Conservation (phyloP, 352 stramenopile genomes). For the Globisporangium camurandrum region DNA sequence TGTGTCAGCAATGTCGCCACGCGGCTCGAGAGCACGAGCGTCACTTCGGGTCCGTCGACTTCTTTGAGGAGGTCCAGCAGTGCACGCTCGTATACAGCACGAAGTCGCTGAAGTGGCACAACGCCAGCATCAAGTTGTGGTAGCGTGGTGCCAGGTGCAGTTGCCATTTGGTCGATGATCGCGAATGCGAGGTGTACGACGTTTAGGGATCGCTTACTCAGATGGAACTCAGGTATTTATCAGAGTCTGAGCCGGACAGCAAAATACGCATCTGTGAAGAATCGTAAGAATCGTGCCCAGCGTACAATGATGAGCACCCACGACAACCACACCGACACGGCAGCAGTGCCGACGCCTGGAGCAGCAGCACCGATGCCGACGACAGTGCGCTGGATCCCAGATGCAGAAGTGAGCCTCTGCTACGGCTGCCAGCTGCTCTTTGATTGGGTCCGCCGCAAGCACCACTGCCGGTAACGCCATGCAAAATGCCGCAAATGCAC, state of each 20-base stretch:
- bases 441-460: constrained; percentile 84
- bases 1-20: constrained; percentile 52
- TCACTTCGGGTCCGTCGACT: constrained; percentile 24
- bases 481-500: background rate
- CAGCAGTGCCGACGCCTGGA: background rate
- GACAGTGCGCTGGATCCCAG: constrained; percentile 79
- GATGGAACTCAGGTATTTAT: no score
- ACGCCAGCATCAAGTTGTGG: constrained; percentile 5
- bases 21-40: constrained; percentile 47
- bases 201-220: no score
- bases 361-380: constrained; percentile 19
- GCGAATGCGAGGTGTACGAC: background rate
- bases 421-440: constrained; percentile 75
- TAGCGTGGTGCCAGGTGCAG: constrained; percentile 3
- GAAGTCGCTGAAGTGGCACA: constrained; percentile 15
- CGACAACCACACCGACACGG: background rate
- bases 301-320: no score
- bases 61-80: constrained; percentile 32
- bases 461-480: constrained; percentile 70
- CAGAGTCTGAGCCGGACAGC: no score
- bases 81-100: constrained; percentile 32
- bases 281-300: no score
- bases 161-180: background rate
- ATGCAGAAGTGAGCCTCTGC: constrained; percentile 76
- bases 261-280: no score